Evolutionary conservation across 306 rosid species (phyloP).

Genomic region (Trichosanthes truncata): DNA sequence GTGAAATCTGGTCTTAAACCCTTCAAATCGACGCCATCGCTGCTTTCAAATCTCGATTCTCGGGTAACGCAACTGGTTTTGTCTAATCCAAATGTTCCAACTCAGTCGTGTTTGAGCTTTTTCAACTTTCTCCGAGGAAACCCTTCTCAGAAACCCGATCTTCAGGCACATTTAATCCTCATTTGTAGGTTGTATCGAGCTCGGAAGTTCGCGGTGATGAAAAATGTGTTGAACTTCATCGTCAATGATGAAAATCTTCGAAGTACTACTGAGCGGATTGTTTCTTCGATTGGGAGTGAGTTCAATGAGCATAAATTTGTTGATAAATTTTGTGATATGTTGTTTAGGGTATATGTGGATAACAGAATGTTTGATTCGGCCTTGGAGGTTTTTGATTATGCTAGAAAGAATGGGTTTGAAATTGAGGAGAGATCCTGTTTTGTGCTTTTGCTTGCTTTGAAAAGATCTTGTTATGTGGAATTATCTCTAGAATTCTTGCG

Average conservation of each 20-base stretch:
- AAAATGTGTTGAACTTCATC: constrained; percentile 29
- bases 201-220: constrained; percentile 39
- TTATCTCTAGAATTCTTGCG: constrained; percentile 35
- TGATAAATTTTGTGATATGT: constrained; percentile 55
- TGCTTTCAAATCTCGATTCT: constrained; percentile 37
- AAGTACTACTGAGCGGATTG: constrained; percentile 14
- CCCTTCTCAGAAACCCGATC: constrained; percentile 39
- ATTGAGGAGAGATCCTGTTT: constrained; percentile 78
- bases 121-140: constrained; percentile 40
- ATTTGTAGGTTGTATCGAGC: constrained; percentile 32
- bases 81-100: constrained; percentile 37
- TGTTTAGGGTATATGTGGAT: constrained; percentile 55
- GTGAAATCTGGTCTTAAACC: constrained; percentile 18
- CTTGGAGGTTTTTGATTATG: constrained; percentile 40
- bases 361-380: constrained; percentile 52
- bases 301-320: constrained; percentile 20
- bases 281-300: constrained; percentile 29
- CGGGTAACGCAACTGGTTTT: constrained; percentile 40
- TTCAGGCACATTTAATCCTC: constrained; percentile 43
- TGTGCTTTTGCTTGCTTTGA: constrained; percentile 56
- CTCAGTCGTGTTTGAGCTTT: constrained; percentile 31
- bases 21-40: constrained; percentile 22
- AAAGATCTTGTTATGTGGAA: constrained; percentile 30
- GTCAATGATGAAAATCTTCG: constrained; percentile 17
- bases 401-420: constrained; percentile 24